phyloP scores from a whole-genome alignment of 805 yeast species.

The Barnettozyma californica region DNA sequence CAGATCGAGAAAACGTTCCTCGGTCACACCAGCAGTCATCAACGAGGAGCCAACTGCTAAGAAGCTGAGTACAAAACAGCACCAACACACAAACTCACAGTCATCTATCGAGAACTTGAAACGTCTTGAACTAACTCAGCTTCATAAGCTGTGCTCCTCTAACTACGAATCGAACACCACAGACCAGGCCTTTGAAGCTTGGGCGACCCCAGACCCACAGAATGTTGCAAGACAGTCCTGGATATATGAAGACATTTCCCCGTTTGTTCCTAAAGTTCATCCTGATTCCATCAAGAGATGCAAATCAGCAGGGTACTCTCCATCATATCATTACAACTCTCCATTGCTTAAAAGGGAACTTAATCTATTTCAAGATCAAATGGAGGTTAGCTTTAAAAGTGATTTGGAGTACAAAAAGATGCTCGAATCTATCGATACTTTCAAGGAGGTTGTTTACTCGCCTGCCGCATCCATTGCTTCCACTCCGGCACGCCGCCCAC shows the following conservation, averaged over 20 bases:
- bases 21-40: conserved; percentile 6
- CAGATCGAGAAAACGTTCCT: conserved; percentile 11
- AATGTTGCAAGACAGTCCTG: conserved; percentile 23
- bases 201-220: conserved; percentile 22
- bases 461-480: neutral
- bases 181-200: conserved; percentile 5
- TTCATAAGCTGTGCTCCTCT: conserved; percentile 16
- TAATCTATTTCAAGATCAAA: conserved; percentile 10
- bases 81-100: conserved; percentile 12
- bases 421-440: conserved; percentile 11
- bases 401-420: conserved; percentile 7
- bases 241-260: conserved; percentile 19
- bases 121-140: conserved; percentile 20
- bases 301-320: conserved; percentile 8
- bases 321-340: conserved; percentile 8
- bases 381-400: conserved; percentile 8
- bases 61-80: neutral
- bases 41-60: neutral
- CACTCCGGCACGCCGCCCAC: conserved; percentile 5
- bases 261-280: conserved; percentile 6
- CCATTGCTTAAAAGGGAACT: conserved; percentile 7
- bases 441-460: conserved; percentile 2
- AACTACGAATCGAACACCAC: conserved; percentile 9
- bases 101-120: conserved; percentile 21
- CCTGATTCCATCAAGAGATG: conserved; percentile 6